Evolutionary conservation across 1,284 basidiomycete genomes (phyloP), one percentile per base, ranked within the genome.

Genomic region (Psilocybe mexicana): DNA sequence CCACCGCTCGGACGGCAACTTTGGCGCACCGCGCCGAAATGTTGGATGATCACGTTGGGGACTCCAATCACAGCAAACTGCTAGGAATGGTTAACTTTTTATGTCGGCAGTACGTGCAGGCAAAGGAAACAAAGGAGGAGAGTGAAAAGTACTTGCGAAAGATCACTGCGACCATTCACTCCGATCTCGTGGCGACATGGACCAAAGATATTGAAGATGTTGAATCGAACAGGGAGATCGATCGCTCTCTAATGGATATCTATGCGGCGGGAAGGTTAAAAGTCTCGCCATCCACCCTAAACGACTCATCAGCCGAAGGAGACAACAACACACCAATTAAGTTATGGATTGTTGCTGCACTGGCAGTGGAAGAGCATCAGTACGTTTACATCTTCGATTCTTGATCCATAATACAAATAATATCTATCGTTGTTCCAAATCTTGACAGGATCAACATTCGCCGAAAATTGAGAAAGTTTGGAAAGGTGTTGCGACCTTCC

Each of bases 1-100:
- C 43, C 0, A 52, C 44, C 2, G 54, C 57, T 1, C 44, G 60
- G 4, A 66, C 59, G 0, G 61, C 63, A 6, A 65, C 63, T 0
- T 18, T 63, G 8, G 58, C 66, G 0, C 58, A 63, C 28, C 33
- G 64, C 2, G 49, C 55, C 0, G 64, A 70, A 47, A 52, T 62
- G 0, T 23, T 67, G 2, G 64, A 70, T 43, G 64, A 68, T 50
- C 65, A 68, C 49, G 61, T 63, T 10, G 47, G 30, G 0, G 62
- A 69, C 43, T 63, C 63, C 3, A 68, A 69, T 42, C 63, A 56
- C 7, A 68, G 64, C 36, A 69, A 69, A 40, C 14, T 61, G 6
- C 18, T 68, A 0, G 48, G 42, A 6, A 67, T 69, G 18, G 14
- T 25, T 33, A 14, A 33, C 23, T 14, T 18, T 2, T 11, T 55